Conservation (phyloP, 1,284 basidiomycete species). For the Volvariella surrecta region DNA sequence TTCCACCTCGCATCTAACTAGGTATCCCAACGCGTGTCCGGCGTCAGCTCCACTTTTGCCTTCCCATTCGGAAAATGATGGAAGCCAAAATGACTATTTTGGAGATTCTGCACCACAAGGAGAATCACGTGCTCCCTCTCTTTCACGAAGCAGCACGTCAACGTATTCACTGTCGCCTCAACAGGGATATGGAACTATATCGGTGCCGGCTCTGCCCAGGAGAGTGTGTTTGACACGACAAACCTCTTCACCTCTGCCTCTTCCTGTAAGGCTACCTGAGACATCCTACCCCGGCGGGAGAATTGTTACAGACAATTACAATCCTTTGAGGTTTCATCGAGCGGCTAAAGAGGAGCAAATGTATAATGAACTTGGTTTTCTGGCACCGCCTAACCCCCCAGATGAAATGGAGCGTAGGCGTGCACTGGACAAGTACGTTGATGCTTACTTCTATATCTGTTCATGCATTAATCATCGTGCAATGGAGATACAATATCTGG, state of each 20-base stretch:
- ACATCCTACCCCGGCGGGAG: slow-evolving; percentile 29
- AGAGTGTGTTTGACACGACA: slow-evolving; percentile 50
- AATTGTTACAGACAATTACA: slow-evolving; percentile 22
- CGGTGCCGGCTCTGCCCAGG: slow-evolving; percentile 38
- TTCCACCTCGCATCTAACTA: too few relatives aligned
- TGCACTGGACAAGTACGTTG: slow-evolving; percentile 68
- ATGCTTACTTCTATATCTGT: neutral
- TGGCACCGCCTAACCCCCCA: slow-evolving; percentile 74
- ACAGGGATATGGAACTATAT: slow-evolving; percentile 15
- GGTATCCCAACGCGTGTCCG: too few relatives aligned
- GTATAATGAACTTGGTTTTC: slow-evolving; percentile 53
- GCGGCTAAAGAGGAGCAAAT: slow-evolving; percentile 55
- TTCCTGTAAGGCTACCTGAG: slow-evolving; percentile 28
- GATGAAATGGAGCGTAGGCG: slow-evolving; percentile 74
- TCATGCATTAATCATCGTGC: neutral
- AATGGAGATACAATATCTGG: slow-evolving; percentile 73
- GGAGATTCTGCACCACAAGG: too few relatives aligned
- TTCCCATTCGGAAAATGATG: too few relatives aligned
- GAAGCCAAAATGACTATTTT: too few relatives aligned
- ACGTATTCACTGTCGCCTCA: slow-evolving; percentile 9
- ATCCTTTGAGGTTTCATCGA: slow-evolving; percentile 29
- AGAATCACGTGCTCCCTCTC: too few relatives aligned
- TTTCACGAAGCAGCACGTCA: neutral
- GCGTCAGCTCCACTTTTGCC: too few relatives aligned
- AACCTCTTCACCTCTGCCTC: slow-evolving; percentile 49